Conservation (phyloP, 1,284 basidiomycete species). For the Ustilago tritici region DNA sequence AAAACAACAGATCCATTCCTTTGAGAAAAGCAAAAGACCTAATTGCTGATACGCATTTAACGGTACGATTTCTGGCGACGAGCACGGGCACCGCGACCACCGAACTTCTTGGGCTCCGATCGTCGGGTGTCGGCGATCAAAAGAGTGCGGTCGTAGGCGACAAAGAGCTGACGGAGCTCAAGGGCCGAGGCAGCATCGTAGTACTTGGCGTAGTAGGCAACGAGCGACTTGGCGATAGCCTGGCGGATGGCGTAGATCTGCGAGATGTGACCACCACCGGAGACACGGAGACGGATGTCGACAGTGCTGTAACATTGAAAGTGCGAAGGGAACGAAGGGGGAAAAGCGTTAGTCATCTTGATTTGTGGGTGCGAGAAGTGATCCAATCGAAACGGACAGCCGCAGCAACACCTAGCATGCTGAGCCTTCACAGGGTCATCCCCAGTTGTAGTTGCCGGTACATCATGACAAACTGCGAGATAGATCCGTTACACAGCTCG, state of each 20-base stretch:
- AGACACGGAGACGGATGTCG: conserved; percentile 97
- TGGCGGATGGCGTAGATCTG: conserved; percentile 99
- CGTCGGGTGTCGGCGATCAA: conserved; percentile 98
- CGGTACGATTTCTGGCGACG: conserved; percentile 68
- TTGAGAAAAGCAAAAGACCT: conserved; percentile 3
- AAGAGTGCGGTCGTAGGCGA: conserved; percentile 77
- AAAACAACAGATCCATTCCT: conserved; percentile 9
- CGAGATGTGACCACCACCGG: conserved; percentile 99
- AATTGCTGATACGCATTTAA: conserved; percentile 28
- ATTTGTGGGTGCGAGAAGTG: not conserved
- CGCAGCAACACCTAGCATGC: not conserved
- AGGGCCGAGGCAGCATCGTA: conserved; percentile 93
- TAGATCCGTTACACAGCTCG: too few species aligned
- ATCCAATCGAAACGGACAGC: not conserved
- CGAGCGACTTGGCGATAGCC: conserved; percentile 96
- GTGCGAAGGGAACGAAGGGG: not conserved
- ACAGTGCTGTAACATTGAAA: conserved; percentile 70
- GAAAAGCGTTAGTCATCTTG: conserved; percentile 7
- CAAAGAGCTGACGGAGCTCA: conserved; percentile 68
- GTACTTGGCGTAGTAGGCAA: conserved; percentile 98
- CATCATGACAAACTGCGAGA: too few species aligned
- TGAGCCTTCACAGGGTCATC: too few species aligned
- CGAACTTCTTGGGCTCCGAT: conserved; percentile 95
- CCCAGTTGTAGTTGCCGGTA: too few species aligned
- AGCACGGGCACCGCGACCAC: conserved; percentile 70